Percentiles rank a stretch among this genome's conserved stretches.
phyloP scores from a whole-genome alignment of 768 basidiomycete species.

The Atractiella rhizophila region DNA sequence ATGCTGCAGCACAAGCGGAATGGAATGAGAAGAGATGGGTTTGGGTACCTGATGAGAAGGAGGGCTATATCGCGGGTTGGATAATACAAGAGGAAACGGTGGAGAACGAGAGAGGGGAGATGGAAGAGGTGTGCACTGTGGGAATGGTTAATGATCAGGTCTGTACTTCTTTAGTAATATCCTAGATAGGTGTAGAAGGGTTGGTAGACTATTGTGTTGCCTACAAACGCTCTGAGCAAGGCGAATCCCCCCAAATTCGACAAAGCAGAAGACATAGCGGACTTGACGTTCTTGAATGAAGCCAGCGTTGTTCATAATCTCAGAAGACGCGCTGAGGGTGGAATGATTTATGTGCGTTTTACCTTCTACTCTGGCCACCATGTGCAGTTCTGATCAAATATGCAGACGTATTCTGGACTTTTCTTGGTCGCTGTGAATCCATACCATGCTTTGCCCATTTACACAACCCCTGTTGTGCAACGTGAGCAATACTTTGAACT shows the following conservation, averaged over 20 bases:
- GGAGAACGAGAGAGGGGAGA: constrained; percentile 1
- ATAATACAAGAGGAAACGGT: constrained; percentile 64
- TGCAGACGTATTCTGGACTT: constrained; percentile 72
- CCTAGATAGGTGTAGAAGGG: too few species aligned
- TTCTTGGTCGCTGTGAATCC: constrained; percentile 98
- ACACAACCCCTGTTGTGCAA: constrained; percentile 62
- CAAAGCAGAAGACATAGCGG: constrained; percentile 88
- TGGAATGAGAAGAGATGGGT: constrained; percentile 98
- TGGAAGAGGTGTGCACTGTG: too few species aligned
- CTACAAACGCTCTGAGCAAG: constrained; percentile 60
- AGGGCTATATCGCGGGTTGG: constrained; percentile 88
- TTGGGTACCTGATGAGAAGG: constrained; percentile 78
- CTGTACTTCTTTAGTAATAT: too few species aligned
- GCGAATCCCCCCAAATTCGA: constrained; percentile 99
- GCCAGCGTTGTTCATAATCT: constrained; percentile 98
- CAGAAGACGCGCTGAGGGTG: constrained; percentile 64
- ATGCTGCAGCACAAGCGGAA: constrained; percentile 69
- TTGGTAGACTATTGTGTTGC: constrained; percentile 36
- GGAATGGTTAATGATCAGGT: not conserved
- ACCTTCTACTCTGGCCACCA: not conserved
- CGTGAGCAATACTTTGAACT: constrained; percentile 22
- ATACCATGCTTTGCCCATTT: constrained; percentile 72
- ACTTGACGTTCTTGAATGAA: constrained; percentile 91
- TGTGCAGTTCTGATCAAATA: not conserved
- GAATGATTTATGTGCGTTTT: constrained; percentile 58